Evolutionary conservation across 169 alveolate species (phyloP).

Genomic region (Fabrea salina): DNA sequence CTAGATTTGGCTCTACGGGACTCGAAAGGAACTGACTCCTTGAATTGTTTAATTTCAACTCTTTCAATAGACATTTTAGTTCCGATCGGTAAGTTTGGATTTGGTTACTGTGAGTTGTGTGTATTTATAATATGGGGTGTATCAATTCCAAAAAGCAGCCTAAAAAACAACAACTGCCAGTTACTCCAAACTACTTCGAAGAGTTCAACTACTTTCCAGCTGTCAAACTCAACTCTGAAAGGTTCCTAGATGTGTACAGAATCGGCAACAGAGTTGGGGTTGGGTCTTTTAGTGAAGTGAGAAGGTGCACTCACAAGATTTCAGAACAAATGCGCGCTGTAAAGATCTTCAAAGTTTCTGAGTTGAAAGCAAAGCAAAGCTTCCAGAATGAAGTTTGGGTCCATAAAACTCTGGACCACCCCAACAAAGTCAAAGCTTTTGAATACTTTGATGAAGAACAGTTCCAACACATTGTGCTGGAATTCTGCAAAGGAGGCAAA

Average conservation of each 20-base stretch:
- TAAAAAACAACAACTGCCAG: too few species aligned
- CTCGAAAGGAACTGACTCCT: neutral
- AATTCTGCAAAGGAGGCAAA: constrained; percentile 56
- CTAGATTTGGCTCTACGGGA: neutral
- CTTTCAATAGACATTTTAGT: neutral
- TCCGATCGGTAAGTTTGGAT: too few species aligned
- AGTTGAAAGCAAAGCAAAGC: too few species aligned
- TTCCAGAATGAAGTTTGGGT: constrained; percentile 44
- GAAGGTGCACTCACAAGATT: constrained; percentile 47
- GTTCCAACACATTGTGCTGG: constrained; percentile 44
- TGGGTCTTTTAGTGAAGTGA: constrained; percentile 69
- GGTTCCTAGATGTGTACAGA: neutral
- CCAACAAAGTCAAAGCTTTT: constrained; percentile 50
- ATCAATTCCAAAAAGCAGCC: too few species aligned
- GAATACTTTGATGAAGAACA: constrained; percentile 48
- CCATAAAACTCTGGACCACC: constrained; percentile 52
- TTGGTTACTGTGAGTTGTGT: too few species aligned
- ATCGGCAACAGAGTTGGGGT: constrained; percentile 46
- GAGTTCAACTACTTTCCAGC: too few species aligned
- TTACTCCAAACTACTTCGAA: too few species aligned
- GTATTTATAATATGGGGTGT: too few species aligned
- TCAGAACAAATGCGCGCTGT: constrained; percentile 69
- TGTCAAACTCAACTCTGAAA: too few species aligned
- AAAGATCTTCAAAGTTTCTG: constrained; percentile 27
- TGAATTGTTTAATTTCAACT: neutral